phyloP scores from a whole-genome alignment of 495 filamentous ascomycete species.

The Rhypophila decipiens region DNA sequence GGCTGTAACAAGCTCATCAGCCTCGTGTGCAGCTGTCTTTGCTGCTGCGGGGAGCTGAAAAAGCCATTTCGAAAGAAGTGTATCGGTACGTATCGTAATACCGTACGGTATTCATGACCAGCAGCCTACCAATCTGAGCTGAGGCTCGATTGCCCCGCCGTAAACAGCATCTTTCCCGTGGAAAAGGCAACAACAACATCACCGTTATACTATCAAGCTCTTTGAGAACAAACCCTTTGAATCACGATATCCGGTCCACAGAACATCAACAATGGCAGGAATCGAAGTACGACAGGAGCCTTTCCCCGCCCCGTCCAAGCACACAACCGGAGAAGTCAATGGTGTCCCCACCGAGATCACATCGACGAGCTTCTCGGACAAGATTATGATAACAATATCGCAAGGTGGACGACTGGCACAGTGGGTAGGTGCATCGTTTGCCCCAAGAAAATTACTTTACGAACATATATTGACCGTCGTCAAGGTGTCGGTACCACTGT shows the following conservation, averaged over 20 bases:
- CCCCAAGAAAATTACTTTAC: background rate
- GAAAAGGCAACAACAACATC: no score
- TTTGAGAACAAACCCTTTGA: no score
- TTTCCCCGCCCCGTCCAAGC: constrained; percentile 73
- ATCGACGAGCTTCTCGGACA: constrained; percentile 73
- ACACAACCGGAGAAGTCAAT: constrained; percentile 56
- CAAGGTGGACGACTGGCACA: constrained; percentile 82
- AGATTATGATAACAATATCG: constrained; percentile 83
- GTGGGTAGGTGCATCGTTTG: constrained; percentile 59
- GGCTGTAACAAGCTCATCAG: no score
- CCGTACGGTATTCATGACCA: no score
- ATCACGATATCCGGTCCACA: background rate
- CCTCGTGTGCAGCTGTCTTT: no score
- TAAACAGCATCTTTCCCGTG: no score
- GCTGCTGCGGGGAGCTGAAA: no score
- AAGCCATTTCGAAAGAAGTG: no score
- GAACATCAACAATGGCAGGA: constrained; percentile 15
- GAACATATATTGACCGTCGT: constrained; percentile 1
- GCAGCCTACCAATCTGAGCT: no score
- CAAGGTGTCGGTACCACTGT: constrained; percentile 84
- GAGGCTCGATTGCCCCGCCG: no score
- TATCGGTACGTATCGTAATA: no score
- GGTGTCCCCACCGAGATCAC: constrained; percentile 66
- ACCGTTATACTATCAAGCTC: no score
- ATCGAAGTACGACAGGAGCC: constrained; percentile 31